These are phyloP conservation scores for Diutina catenulata DNA, from an alignment of 1,139 yeast species.

Conservation along the genomic window DNA sequence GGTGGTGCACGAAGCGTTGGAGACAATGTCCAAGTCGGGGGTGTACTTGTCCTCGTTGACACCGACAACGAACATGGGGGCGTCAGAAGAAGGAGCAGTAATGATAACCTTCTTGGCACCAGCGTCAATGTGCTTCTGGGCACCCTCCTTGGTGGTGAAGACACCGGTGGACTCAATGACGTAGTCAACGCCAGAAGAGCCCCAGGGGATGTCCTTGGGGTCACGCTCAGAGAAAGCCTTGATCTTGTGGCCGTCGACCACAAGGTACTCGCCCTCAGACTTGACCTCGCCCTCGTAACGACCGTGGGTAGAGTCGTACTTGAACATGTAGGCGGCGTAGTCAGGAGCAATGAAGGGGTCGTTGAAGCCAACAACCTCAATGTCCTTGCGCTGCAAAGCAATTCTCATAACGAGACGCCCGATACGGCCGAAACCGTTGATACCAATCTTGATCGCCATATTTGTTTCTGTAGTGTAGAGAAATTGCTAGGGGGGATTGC, in stretches of 20 bases:
- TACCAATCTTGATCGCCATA: constrained; percentile 41
- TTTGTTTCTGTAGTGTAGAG: not conserved
- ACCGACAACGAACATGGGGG: constrained; percentile 84
- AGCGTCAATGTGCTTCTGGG: constrained; percentile 68
- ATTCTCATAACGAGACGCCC: constrained; percentile 80
- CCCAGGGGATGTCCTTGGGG: constrained; percentile 79
- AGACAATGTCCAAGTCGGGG: constrained; percentile 51
- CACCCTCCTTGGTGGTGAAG: constrained; percentile 69
- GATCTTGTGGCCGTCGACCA: constrained; percentile 61
- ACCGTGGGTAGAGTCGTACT: constrained; percentile 84
- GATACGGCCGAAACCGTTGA: constrained; percentile 85
- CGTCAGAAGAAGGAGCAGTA: constrained; percentile 81
- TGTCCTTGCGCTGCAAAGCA: constrained; percentile 59
- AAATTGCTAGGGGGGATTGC: not conserved
- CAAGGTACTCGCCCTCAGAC: constrained; percentile 41
- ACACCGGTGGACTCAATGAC: constrained; percentile 87
- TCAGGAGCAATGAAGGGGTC: constrained; percentile 79
- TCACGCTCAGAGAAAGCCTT: constrained; percentile 65
- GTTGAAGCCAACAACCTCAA: constrained; percentile 69
- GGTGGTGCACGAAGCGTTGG: constrained; percentile 87
- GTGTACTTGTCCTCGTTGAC: constrained; percentile 69
- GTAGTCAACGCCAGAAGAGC: constrained; percentile 61
- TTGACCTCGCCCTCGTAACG: constrained; percentile 57
- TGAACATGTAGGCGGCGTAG: constrained; percentile 81
- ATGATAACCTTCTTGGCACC: constrained; percentile 87